Evolutionary conservation across 139 green algal genomes (phyloP).

Genomic region (Raphidocelis subcapitata): DNA sequence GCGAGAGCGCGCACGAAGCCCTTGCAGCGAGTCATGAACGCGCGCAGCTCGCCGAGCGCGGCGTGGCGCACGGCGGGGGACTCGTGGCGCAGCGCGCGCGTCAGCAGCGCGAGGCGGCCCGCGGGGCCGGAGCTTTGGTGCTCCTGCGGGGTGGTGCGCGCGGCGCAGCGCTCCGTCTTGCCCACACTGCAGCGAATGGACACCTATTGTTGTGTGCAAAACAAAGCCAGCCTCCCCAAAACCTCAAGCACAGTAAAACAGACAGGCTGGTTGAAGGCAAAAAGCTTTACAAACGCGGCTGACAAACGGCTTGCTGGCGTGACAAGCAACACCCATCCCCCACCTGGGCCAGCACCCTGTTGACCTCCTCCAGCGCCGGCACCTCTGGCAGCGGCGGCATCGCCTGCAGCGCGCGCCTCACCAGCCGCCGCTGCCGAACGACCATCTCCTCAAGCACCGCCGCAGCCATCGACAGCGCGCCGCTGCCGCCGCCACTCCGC

Average conservation of each 20-base stretch:
- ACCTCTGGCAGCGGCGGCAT: slow-evolving; percentile 58
- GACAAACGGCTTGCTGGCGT: too few relatives aligned
- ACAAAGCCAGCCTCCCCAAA: too few relatives aligned
- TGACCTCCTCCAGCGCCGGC: slow-evolving; percentile 29
- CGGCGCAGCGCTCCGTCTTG: too few relatives aligned
- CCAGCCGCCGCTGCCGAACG: slow-evolving; percentile 22
- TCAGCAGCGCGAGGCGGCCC: slow-evolving; percentile 49
- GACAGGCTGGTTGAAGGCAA: too few relatives aligned
- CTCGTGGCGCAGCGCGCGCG: slow-evolving; percentile 51
- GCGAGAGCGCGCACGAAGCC: slow-evolving; percentile 32
- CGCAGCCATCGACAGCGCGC: slow-evolving; percentile 23
- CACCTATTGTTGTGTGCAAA: too few relatives aligned
- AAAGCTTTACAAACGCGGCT: too few relatives aligned
- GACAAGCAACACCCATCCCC: neutral
- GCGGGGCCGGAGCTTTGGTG: slow-evolving; percentile 11
- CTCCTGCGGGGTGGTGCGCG: slow-evolving; percentile 17
- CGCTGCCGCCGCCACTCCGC: neutral
- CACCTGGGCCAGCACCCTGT: slow-evolving; percentile 40
- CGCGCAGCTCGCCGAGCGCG: slow-evolving; percentile 52
- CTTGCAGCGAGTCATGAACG: slow-evolving; percentile 42
- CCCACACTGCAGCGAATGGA: too few relatives aligned
- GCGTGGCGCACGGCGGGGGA: slow-evolving; percentile 46
- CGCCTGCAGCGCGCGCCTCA: slow-evolving; percentile 44
- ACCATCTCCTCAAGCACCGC: slow-evolving; percentile 48
- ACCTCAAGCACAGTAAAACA: too few relatives aligned